Evolutionary conservation across 1,284 basidiomycete species (phyloP).

Genomic region (Pholiota adiposa): DNA sequence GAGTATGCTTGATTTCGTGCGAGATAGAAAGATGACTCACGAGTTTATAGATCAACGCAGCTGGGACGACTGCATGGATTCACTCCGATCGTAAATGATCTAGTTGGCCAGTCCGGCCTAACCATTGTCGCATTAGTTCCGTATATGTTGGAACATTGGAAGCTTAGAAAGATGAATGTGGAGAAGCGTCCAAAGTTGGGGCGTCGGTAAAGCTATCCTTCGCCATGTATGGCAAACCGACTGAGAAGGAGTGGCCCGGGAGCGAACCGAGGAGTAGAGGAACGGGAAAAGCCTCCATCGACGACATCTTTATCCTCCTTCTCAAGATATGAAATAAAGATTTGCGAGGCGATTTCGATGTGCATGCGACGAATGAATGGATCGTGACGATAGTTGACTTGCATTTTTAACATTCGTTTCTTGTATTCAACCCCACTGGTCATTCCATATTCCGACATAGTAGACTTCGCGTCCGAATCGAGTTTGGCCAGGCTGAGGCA

Average conservation of each 20-base stretch:
- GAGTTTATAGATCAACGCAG: no score
- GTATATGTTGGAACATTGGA: neutral
- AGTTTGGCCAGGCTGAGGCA: neutral
- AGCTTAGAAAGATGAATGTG: neutral
- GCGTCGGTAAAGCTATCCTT: conserved; percentile 5
- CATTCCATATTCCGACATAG: neutral
- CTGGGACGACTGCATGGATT: no score
- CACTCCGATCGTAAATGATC: no score
- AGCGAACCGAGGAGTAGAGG: neutral
- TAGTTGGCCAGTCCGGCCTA: neutral
- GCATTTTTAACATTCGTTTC: neutral
- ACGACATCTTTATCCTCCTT: neutral
- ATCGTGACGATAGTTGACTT: conserved; percentile 10
- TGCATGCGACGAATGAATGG: conserved; percentile 15
- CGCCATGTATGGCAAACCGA: conserved; percentile 13
- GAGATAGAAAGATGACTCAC: no score
- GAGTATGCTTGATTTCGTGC: no score
- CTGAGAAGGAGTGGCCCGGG: neutral
- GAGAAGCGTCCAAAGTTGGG: conserved; percentile 13
- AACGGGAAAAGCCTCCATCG: neutral
- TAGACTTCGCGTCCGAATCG: neutral
- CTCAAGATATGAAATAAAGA: conserved; percentile 10
- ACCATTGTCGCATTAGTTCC: neutral
- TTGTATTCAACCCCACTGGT: neutral
- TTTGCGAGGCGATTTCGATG: conserved; percentile 7